A percentile compares a stretch with the other conserved stretches of the same genome.
These are phyloP conservation scores for Acacia concinna DNA, from an alignment of 331 rosid genomes.

Conservation along the genomic window DNA sequence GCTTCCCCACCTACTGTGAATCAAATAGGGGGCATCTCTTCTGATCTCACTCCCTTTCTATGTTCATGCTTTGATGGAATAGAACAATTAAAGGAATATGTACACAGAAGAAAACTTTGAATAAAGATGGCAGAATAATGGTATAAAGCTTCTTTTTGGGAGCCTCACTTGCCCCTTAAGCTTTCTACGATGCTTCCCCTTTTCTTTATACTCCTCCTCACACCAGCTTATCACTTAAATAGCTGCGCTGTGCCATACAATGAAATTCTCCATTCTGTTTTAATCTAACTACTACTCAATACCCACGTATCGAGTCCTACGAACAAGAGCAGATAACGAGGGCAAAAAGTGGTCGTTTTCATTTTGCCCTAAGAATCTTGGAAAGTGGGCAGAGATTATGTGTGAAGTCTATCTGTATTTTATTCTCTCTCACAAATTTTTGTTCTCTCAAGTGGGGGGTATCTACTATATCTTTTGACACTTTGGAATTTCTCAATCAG, in stretches of 20 bases:
- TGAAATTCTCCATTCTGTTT: slow-evolving; percentile 9
- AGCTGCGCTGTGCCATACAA: slow-evolving; percentile 23
- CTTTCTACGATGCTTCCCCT: slow-evolving; percentile 47
- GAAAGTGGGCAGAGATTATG: slow-evolving; percentile 33
- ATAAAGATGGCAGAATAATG: slow-evolving; percentile 57
- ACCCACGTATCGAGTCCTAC: not conserved
- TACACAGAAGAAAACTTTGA: slow-evolving; percentile 26
- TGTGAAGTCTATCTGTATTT: slow-evolving; percentile 24
- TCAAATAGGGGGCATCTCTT: not conserved
- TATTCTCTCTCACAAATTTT: slow-evolving; percentile 45
- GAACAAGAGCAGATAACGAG: not conserved
- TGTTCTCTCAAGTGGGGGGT: slow-evolving; percentile 52
- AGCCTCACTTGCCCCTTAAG: slow-evolving; percentile 40
- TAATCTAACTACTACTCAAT: slow-evolving; percentile 21
- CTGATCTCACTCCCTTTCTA: not conserved
- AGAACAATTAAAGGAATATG: not conserved
- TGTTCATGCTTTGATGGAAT: not conserved
- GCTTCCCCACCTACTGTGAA: not conserved
- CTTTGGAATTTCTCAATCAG: slow-evolving; percentile 42
- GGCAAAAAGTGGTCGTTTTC: slow-evolving; percentile 25
- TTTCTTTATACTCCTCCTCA: slow-evolving; percentile 40
- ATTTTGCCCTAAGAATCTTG: slow-evolving; percentile 32
- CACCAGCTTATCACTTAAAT: slow-evolving; percentile 19
- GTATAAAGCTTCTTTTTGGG: slow-evolving; percentile 53
- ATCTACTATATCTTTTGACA: slow-evolving; percentile 26